A percentile compares a stretch with the other conserved stretches of the same genome.
Conservation (phyloP, 23 red algal species). For the Gracilaria caudata region DNA sequence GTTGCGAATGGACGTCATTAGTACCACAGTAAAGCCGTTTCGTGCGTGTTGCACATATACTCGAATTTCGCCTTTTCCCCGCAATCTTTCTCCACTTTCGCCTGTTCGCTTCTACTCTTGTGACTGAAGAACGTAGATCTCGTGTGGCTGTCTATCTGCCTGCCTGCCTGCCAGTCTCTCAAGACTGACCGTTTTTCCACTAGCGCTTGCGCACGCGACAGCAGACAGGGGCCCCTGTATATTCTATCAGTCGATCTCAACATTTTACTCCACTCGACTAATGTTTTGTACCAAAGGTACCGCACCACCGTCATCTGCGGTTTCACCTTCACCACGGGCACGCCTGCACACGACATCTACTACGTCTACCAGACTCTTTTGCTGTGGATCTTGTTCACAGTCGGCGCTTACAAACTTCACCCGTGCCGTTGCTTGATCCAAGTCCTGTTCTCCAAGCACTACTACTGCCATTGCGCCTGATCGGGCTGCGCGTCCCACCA, state of each 20-base stretch:
- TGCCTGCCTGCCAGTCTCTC: neutral
- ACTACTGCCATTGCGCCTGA: slow-evolving; percentile 31
- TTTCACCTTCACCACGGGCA: neutral
- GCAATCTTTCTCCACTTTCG: neutral
- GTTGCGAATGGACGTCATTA: slow-evolving; percentile 12
- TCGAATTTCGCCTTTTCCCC: neutral
- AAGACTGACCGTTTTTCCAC: neutral
- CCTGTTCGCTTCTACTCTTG: too few species aligned
- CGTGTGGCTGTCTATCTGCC: neutral
- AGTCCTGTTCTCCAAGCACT: slow-evolving; percentile 45
- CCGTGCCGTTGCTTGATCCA: slow-evolving; percentile 17
- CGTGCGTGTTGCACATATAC: slow-evolving; percentile 15
- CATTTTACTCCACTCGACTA: neutral
- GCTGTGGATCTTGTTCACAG: neutral
- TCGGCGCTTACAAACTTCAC: slow-evolving; percentile 34
- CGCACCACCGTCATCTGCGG: neutral
- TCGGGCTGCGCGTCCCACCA: slow-evolving; percentile 30
- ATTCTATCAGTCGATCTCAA: neutral
- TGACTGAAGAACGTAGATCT: neutral
- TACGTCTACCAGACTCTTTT: neutral
- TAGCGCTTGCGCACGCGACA: too few species aligned
- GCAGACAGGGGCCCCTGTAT: too few species aligned
- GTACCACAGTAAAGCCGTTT: slow-evolving; percentile 2
- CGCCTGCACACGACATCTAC: neutral
- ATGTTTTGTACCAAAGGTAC: neutral